A percentile compares a stretch with the other conserved stretches of the same genome.
Conservation (phyloP, 2,329 filamentous ascomycete genomes). For the Neopestalotiopsis rosae region DNA sequence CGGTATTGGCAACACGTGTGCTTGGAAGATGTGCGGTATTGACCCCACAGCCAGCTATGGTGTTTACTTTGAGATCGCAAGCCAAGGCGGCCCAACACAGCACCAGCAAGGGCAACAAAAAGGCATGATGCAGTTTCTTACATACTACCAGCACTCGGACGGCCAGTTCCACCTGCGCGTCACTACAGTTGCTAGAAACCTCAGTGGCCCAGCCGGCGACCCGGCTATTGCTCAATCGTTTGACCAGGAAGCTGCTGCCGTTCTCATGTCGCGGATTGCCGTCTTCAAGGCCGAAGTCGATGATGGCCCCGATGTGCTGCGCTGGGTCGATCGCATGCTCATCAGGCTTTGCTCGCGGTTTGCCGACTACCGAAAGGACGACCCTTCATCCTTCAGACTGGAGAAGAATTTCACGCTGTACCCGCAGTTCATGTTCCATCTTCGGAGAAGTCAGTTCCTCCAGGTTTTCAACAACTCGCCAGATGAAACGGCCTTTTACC, state of each 20-base stretch:
- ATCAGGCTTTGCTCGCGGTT: slow-evolving; percentile 96
- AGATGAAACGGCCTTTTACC: slow-evolving; percentile 98
- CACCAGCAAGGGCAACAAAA: slow-evolving; percentile 88
- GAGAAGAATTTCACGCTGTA: slow-evolving; percentile 99
- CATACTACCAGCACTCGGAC: slow-evolving; percentile 97
- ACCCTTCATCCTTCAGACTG: slow-evolving; percentile 92
- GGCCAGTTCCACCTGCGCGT: slow-evolving; percentile 96
- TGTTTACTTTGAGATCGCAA: slow-evolving; percentile 96
- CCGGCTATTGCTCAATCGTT: slow-evolving; percentile 96
- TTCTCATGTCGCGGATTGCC: slow-evolving; percentile 98
- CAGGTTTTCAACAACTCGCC: slow-evolving; percentile 99
- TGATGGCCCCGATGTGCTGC: slow-evolving; percentile 95
- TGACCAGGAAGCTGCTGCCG: slow-evolving; percentile 95
- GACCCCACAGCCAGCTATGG: slow-evolving; percentile 93
- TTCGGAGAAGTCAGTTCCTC: slow-evolving; percentile 94
- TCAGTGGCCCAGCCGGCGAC: slow-evolving; percentile 93
- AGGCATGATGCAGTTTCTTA: slow-evolving; percentile 97
- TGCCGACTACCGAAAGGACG: slow-evolving; percentile 97
- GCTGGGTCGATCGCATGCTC: slow-evolving; percentile 98
- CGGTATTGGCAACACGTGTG: slow-evolving; percentile 97
- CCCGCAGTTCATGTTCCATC: slow-evolving; percentile 99
- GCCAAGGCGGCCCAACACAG: slow-evolving; percentile 83
- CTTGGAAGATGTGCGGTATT: slow-evolving; percentile 99
- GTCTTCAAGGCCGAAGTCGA: slow-evolving; percentile 99
- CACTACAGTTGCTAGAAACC: slow-evolving; percentile 87